Base-by-base conservation (phyloP, 495 filamentous ascomycete species). In the Hyphodiscus hymeniophilus region DNA sequence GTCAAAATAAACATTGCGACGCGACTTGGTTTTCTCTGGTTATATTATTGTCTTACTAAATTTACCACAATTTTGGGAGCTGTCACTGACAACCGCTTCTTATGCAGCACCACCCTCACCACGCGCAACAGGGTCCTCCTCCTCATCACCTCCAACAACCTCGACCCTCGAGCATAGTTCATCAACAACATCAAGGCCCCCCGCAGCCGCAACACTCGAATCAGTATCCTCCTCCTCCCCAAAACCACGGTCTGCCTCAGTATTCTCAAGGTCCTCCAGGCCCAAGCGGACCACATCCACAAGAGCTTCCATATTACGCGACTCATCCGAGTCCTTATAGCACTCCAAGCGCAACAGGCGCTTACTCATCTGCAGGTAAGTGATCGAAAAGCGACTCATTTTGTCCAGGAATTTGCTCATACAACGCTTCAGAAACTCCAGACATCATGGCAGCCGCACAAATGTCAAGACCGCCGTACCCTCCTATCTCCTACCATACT, bases 401-500 rank as follows among this genome's bases (percentile, higher is more conserved):
- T 44, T 36, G 16, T 17, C 15, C 40, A 34, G 38, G 46, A n/a
- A 20, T 20, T 51, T 30, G 52, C 54, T 52, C 40, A 50, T 36
- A 24, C 3, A n/a, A 44, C 55, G 39, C 53, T 33, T 38, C 60
- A 95, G 86, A 89, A 62, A 84, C 78, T 41, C 77, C 85, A 66
- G 90, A 96, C 53, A 82, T 90, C 69, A 97, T 97, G 92, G 90
- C 92, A 50, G 79, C 90, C 43, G 81, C 90, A 53, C 84, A 86
- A 60, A 91, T 95, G 81, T 84, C 84, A 62, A 77, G 81, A 61
- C 75, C 80, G 46, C 73, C 74, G 41, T 96, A 90, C 53, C 91
- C 90, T 20, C 87, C 90, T 22, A 95, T 95, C 51, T 69, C 67
- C 5, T 95, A 98, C 60, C 88, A 95, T 60, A 95, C 91, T 2